Conservation (phyloP, 2,329 filamentous ascomycete species). For the Penicillium sp. region DNA sequence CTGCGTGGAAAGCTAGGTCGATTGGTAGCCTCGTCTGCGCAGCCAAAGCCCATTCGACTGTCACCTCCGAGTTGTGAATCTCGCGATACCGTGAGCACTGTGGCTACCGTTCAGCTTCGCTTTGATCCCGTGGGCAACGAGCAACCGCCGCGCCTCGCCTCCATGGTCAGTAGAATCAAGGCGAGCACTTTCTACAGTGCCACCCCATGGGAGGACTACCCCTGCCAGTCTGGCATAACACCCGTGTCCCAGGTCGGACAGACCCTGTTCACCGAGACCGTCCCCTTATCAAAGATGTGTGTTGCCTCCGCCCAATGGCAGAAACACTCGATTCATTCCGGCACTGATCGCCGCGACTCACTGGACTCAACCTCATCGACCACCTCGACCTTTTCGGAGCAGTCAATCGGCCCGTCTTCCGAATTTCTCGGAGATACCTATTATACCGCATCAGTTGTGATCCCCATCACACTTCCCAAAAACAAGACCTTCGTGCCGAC, state of each 20-base stretch:
- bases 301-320: conserved; percentile 58
- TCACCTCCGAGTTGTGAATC: conserved; percentile 39
- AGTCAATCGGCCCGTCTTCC: conserved; percentile 34
- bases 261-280: conserved; percentile 52
- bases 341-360: conserved; percentile 29
- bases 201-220: conserved; percentile 51
- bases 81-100: conserved; percentile 50
- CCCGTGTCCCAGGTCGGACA: conserved; percentile 44
- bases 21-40: conserved; percentile 55
- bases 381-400: conserved; percentile 9
- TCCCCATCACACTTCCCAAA: conserved; percentile 62
- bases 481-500: conserved; percentile 64
- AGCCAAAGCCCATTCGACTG: conserved; percentile 57
- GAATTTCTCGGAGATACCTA: conserved; percentile 43
- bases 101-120: conserved; percentile 56
- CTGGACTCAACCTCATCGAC: conserved; percentile 27
- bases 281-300: conserved; percentile 56
- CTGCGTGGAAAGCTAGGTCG: conserved; percentile 58
- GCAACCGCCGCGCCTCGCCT: conserved; percentile 54
- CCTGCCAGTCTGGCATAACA: conserved; percentile 42
- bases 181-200: conserved; percentile 58
- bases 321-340: conserved; percentile 42
- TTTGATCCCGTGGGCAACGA: conserved; percentile 58
- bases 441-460: conserved; percentile 62
- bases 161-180: conserved; percentile 55